Conservation (phyloP, 2,329 filamentous ascomycete species). For the Botrytis fabae region DNA sequence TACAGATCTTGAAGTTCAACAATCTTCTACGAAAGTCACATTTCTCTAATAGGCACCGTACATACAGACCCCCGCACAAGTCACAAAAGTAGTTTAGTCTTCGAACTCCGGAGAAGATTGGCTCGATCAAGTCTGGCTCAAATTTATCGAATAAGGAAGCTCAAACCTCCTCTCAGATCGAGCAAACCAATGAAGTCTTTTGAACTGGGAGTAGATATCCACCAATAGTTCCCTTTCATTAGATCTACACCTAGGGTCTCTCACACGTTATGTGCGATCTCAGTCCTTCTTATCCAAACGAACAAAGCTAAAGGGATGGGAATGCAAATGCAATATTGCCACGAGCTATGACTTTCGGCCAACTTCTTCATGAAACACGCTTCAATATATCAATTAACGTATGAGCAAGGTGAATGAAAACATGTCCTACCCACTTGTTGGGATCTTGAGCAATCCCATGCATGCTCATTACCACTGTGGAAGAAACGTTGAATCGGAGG, state of each 20-base stretch:
- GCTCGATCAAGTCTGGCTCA: slow-evolving; percentile 14
- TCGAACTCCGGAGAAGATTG: slow-evolving; percentile 9
- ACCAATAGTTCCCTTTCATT: slow-evolving; percentile 9
- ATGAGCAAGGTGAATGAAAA: slow-evolving; percentile 16
- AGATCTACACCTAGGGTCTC: slow-evolving; percentile 16
- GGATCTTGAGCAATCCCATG: slow-evolving; percentile 15
- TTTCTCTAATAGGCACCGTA: slow-evolving; percentile 11
- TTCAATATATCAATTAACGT: slow-evolving; percentile 8
- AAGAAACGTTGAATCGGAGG: slow-evolving; percentile 18
- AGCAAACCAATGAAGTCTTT: slow-evolving; percentile 18
- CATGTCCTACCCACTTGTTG: slow-evolving; percentile 11
- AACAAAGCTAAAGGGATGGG: neutral
- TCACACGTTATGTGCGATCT: slow-evolving; percentile 9
- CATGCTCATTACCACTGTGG: slow-evolving; percentile 19
- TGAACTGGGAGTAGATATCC: neutral
- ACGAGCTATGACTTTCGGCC: slow-evolving; percentile 2
- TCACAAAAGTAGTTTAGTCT: slow-evolving; percentile 9
- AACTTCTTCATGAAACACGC: slow-evolving; percentile 20
- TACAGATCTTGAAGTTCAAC: slow-evolving; percentile 15
- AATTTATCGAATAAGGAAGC: slow-evolving; percentile 15
- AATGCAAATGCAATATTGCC: slow-evolving; percentile 15
- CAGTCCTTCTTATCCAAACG: slow-evolving; percentile 1
- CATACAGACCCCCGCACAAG: slow-evolving; percentile 14
- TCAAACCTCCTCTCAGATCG: slow-evolving; percentile 5
- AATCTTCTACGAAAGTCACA: neutral